Percentiles rank a stretch among this genome's conserved stretches.
Conservation (phyloP, 257 asterid species). For the Verbena officinalis region DNA sequence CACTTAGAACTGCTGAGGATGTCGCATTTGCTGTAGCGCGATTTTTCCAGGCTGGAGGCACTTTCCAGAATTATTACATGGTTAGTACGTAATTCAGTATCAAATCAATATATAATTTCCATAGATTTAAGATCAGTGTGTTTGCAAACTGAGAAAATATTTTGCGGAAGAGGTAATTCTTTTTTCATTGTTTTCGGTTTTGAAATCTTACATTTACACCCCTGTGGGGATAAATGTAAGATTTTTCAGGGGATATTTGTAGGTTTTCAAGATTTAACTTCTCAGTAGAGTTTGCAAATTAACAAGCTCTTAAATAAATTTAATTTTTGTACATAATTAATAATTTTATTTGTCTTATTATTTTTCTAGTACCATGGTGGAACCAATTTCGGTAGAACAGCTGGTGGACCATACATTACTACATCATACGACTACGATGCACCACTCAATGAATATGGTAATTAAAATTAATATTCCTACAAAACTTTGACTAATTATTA, state of each 20-base stretch:
- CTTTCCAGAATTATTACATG: conserved; percentile 75
- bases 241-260: too few species aligned
- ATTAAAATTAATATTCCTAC: too few species aligned
- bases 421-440: conserved; percentile 69
- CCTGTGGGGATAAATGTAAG: too few species aligned
- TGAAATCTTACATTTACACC: too few species aligned
- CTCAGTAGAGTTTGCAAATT: too few species aligned
- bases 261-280: too few species aligned
- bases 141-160: too few species aligned
- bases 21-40: conserved; percentile 65
- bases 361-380: conserved; percentile 85
- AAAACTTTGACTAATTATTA: too few species aligned
- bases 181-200: too few species aligned
- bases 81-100: conserved; percentile 20
- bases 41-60: conserved; percentile 63
- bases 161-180: too few species aligned
- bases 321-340: not conserved
- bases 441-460: conserved; percentile 64
- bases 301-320: not conserved
- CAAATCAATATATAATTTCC: not conserved
- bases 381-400: conserved; percentile 62
- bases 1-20: conserved; percentile 62
- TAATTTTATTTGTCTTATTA: not conserved
- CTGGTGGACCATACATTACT: conserved; percentile 72
- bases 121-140: too few species aligned